Evolutionary conservation across 1,284 basidiomycete species (phyloP).

Genomic region (Amylostereum areolatum): DNA sequence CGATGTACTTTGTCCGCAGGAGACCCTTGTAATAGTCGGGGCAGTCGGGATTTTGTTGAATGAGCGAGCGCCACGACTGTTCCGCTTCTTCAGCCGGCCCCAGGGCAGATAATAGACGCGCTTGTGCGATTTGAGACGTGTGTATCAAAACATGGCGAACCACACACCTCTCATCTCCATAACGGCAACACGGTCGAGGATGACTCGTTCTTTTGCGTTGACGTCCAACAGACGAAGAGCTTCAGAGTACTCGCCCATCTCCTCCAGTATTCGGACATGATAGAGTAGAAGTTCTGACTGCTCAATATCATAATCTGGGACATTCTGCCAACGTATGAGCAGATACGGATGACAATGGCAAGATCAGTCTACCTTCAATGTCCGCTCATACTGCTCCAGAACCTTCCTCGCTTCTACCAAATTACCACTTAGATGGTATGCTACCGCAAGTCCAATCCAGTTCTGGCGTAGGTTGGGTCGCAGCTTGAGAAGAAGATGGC

Average conservation of each 20-base stretch:
- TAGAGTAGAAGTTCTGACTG: constrained; percentile 85
- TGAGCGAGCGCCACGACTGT: constrained; percentile 71
- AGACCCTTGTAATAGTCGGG: constrained; percentile 78
- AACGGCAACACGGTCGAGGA: constrained; percentile 69
- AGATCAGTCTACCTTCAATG: constrained; percentile 47
- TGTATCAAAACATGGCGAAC: constrained; percentile 7
- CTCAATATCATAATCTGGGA: constrained; percentile 77
- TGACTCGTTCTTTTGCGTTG: constrained; percentile 57
- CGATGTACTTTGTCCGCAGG: constrained; percentile 60
- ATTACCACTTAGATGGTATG: constrained; percentile 83
- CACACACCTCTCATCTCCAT: constrained; percentile 65
- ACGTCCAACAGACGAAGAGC: constrained; percentile 61
- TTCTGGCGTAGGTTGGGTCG: constrained; percentile 84
- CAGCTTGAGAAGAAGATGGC: constrained; percentile 74
- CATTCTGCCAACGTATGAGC: constrained; percentile 40
- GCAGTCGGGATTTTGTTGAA: constrained; percentile 85
- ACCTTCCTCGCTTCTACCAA: constrained; percentile 67
- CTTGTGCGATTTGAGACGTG: constrained; percentile 31
- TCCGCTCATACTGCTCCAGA: constrained; percentile 62
- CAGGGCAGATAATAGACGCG: constrained; percentile 65
- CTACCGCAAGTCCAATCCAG: constrained; percentile 89
- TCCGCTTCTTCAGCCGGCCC: constrained; percentile 62
- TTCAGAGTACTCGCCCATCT: constrained; percentile 61
- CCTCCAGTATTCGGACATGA: constrained; percentile 76
- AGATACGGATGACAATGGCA: constrained; percentile 1